phyloP scores from a whole-genome alignment of 441 rosid species.

The Mallotus japonicus region DNA sequence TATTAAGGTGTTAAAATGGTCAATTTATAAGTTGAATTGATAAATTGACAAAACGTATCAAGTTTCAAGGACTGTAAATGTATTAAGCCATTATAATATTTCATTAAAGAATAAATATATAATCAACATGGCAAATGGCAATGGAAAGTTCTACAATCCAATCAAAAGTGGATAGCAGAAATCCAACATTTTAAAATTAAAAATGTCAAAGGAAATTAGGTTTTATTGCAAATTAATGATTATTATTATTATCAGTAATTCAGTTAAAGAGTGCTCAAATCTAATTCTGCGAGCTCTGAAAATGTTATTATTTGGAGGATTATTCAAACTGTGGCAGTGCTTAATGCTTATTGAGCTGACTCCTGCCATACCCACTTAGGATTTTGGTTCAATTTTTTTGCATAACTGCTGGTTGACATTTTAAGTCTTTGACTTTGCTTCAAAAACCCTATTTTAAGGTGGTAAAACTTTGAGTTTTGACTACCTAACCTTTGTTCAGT shows the following conservation, averaged over 20 bases:
- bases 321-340: slow-evolving; percentile 11
- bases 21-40: too few relatives aligned
- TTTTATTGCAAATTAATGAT: slow-evolving; percentile 25
- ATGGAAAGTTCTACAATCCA: neutral
- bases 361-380: slow-evolving; percentile 29
- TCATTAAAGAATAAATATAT: too few relatives aligned
- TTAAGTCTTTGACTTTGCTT: slow-evolving; percentile 1
- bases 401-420: slow-evolving; percentile 18
- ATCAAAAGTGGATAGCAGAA: too few relatives aligned
- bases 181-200: neutral
- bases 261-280: slow-evolving; percentile 2
- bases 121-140: too few relatives aligned
- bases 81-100: too few relatives aligned
- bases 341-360: slow-evolving; percentile 23
- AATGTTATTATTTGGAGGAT: neutral
- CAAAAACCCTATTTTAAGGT: neutral
- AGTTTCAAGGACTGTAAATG: too few relatives aligned
- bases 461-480: slow-evolving; percentile 21
- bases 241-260: neutral
- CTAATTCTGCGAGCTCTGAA: slow-evolving; percentile 4
- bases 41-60: too few relatives aligned
- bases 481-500: slow-evolving; percentile 6
- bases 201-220: slow-evolving; percentile 46
- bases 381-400: neutral
- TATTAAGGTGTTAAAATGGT: too few relatives aligned